phyloP scores from a whole-genome alignment of 2,329 filamentous ascomycete genomes.

The Cladorrhinum sp. region DNA sequence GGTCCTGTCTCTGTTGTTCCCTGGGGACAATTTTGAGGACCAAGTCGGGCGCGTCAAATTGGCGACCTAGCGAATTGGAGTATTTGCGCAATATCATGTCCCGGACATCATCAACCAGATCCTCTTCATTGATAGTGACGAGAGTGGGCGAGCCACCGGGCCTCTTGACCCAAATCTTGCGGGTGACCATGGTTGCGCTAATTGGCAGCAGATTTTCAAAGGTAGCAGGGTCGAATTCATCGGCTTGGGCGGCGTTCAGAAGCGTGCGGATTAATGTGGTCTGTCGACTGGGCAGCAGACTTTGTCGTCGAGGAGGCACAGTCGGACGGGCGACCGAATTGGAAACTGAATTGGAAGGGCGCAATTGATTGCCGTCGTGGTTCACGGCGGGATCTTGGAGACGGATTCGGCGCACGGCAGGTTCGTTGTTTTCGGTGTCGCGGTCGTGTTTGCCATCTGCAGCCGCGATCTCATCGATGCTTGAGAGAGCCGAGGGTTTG shows the following conservation, averaged over 20 bases:
- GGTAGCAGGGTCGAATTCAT: constrained; percentile 38
- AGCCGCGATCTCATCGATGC: constrained; percentile 33
- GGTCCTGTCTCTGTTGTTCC: constrained; percentile 62
- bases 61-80: constrained; percentile 82
- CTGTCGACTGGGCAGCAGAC: constrained; percentile 44
- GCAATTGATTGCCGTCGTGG: constrained; percentile 18
- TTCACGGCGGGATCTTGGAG: constrained; percentile 17
- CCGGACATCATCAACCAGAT: constrained; percentile 90
- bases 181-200: constrained; percentile 55
- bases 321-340: constrained; percentile 30
- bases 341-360: constrained; percentile 28
- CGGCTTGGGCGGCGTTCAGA: constrained; percentile 44
- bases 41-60: constrained; percentile 88
- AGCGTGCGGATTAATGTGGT: constrained; percentile 51
- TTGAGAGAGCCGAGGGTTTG: constrained; percentile 28
- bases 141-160: constrained; percentile 82
- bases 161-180: constrained; percentile 94
- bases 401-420: constrained; percentile 14
- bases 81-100: constrained; percentile 93
- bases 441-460: not conserved
- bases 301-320: constrained; percentile 40
- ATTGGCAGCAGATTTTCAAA: constrained; percentile 33
- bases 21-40: constrained; percentile 73
- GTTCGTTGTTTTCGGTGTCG: constrained; percentile 15
- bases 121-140: constrained; percentile 80